Percentiles rank a stretch among this genome's conserved stretches.
Conservation (phyloP, 768 basidiomycete genomes). For the Leccinum disarticulatum region DNA sequence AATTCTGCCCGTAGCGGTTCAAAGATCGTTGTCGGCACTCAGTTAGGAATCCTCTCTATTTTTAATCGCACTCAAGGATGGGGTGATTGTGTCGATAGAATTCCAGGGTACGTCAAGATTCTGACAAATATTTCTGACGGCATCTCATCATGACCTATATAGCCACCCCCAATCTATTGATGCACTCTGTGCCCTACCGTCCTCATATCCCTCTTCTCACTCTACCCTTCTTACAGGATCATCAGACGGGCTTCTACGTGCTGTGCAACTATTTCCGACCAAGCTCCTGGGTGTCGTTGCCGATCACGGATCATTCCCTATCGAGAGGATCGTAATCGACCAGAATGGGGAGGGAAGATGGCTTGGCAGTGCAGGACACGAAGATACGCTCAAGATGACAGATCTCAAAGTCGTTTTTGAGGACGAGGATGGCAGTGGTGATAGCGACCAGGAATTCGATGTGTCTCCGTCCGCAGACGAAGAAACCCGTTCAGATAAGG, state of each 20-base stretch:
- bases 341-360: constrained; percentile 62
- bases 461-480: constrained; percentile 27
- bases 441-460: constrained; percentile 22
- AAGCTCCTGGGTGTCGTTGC: constrained; percentile 88
- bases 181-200: constrained; percentile 73
- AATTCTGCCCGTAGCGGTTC: constrained; percentile 46
- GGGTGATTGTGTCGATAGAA: constrained; percentile 88
- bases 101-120: constrained; percentile 65
- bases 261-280: constrained; percentile 84
- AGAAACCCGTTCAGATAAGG: constrained; percentile 19
- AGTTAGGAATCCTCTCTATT: constrained; percentile 83
- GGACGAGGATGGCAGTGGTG: constrained; percentile 30
- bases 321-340: constrained; percentile 81
- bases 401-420: constrained; percentile 77
- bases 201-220: constrained; percentile 58
- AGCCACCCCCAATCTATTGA: constrained; percentile 93
- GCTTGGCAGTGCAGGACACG: constrained; percentile 93
- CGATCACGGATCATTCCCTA: constrained; percentile 89
- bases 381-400: constrained; percentile 81
- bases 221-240: constrained; percentile 85
- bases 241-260: constrained; percentile 87
- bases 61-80: constrained; percentile 88
- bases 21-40: constrained; percentile 87
- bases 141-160: constrained; percentile 16
- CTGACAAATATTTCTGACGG: not conserved